Conservation (phyloP, 2,329 filamentous ascomycete genomes). For the Penicillium sclerotigenum region DNA sequence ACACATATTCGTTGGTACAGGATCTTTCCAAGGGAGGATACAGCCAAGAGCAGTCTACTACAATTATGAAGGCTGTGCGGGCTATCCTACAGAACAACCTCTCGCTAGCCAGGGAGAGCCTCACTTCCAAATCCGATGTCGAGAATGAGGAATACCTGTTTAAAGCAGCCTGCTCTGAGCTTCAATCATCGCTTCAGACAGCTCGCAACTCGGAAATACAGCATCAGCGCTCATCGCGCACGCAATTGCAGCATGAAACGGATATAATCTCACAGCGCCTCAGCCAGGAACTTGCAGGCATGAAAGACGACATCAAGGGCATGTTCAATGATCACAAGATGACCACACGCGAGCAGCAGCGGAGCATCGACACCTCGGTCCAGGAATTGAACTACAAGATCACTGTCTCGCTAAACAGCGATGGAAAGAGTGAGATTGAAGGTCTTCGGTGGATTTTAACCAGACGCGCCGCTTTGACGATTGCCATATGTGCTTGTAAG, state of each 20-base stretch:
- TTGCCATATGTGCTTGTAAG: slow-evolving; percentile 52
- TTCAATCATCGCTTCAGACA: slow-evolving; percentile 81
- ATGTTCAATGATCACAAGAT: slow-evolving; percentile 97
- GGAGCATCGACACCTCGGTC: slow-evolving; percentile 78
- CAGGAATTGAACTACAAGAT: slow-evolving; percentile 97
- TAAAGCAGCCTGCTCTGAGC: slow-evolving; percentile 85
- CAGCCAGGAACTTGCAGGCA: slow-evolving; percentile 73
- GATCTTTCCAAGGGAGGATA: slow-evolving; percentile 72
- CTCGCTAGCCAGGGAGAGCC: slow-evolving; percentile 70
- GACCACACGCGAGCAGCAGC: slow-evolving; percentile 83
- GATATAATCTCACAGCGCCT: slow-evolving; percentile 84
- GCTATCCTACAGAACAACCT: slow-evolving; percentile 74
- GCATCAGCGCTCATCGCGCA: slow-evolving; percentile 75
- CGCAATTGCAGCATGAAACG: slow-evolving; percentile 87
- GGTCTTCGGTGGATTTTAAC: slow-evolving; percentile 81
- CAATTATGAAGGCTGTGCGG: slow-evolving; percentile 88
- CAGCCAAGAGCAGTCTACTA: slow-evolving; percentile 69
- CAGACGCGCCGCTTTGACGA: slow-evolving; percentile 59
- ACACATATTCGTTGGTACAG: slow-evolving; percentile 85
- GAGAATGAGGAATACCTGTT: slow-evolving; percentile 97
- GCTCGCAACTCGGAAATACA: slow-evolving; percentile 74
- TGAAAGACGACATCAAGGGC: slow-evolving; percentile 90
- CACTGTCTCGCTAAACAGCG: slow-evolving; percentile 81
- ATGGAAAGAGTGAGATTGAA: slow-evolving; percentile 89
- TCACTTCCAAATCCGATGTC: slow-evolving; percentile 87